Conservation (phyloP, 1,139 yeast genomes). For the Lizanozyma gosingica region DNA sequence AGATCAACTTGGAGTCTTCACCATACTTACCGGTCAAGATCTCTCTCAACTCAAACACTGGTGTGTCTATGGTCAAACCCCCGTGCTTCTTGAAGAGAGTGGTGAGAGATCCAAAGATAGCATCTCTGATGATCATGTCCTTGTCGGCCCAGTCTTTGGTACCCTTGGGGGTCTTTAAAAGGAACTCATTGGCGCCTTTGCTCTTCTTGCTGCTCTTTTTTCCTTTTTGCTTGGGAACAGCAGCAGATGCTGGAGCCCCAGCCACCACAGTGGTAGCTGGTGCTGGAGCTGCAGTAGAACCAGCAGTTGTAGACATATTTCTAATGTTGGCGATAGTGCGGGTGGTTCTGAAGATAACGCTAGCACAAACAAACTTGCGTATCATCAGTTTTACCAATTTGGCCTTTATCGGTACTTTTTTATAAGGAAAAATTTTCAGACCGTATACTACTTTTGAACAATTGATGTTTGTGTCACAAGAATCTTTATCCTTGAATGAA, state of each 20-base stretch:
- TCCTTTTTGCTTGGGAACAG: background rate
- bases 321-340: too few relatives aligned
- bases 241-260: constrained; percentile 5
- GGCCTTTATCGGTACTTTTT: too few relatives aligned
- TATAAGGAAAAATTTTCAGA: background rate
- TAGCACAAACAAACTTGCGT: background rate
- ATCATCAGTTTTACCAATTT: background rate
- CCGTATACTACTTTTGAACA: background rate
- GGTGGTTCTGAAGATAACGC: constrained; percentile 3
- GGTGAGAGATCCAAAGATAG: constrained; percentile 66
- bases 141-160: constrained; percentile 98
- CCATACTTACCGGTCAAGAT: constrained; percentile 96
- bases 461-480: too few relatives aligned
- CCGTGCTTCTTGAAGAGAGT: constrained; percentile 86
- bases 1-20: constrained; percentile 92
- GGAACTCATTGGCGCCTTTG: constrained; percentile 41
- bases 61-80: constrained; percentile 96
- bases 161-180: constrained; percentile 92
- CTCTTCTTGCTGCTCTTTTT: constrained; percentile 19
- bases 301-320: constrained; percentile 16
- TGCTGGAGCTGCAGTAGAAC: constrained; percentile 7
- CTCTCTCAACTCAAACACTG: constrained; percentile 92
- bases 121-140: constrained; percentile 92
- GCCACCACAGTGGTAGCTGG: constrained; percentile 5
- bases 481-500: too few relatives aligned